Percentiles rank a stretch among this genome's conserved stretches.
Conservation (phyloP, 352 stramenopile genomes). For the Globisporangium nunn region DNA sequence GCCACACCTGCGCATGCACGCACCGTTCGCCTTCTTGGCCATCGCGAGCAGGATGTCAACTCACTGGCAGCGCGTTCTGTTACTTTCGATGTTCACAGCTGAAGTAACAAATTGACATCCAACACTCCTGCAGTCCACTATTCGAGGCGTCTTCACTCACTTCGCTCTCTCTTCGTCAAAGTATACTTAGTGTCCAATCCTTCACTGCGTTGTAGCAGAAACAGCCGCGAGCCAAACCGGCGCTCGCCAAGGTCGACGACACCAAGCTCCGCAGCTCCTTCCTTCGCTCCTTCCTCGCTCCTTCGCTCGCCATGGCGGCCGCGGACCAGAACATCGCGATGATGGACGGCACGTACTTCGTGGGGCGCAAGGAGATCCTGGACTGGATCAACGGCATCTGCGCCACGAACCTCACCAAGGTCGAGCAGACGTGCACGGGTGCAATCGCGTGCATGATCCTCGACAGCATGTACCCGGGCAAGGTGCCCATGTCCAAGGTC, state of each 20-base stretch:
- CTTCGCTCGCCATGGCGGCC: slow-evolving; percentile 36
- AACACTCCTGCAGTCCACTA: too few relatives aligned
- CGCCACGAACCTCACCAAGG: slow-evolving; percentile 91
- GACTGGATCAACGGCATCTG: slow-evolving; percentile 98
- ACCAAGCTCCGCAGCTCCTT: too few relatives aligned
- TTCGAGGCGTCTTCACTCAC: too few relatives aligned
- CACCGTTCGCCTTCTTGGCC: slow-evolving; percentile 36
- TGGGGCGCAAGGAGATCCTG: slow-evolving; percentile 95
- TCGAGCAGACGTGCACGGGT: slow-evolving; percentile 96
- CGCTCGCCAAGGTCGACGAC: neutral
- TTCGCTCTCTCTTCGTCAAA: too few relatives aligned
- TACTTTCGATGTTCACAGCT: neutral
- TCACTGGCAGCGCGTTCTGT: slow-evolving; percentile 2
- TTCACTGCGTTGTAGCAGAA: too few relatives aligned
- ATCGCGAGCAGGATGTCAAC: slow-evolving; percentile 19
- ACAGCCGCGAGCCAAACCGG: neutral
- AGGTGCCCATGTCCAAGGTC: slow-evolving; percentile 95
- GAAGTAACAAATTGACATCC: too few relatives aligned
- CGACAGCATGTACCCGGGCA: slow-evolving; percentile 91
- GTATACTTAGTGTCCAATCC: too few relatives aligned
- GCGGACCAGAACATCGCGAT: slow-evolving; percentile 89
- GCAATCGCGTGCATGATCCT: slow-evolving; percentile 97
- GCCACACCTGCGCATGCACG: slow-evolving; percentile 12
- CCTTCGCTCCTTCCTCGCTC: too few relatives aligned
- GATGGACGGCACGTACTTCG: slow-evolving; percentile 97